Evolutionary conservation across 139 green algal genomes (phyloP).

Genomic region (Edaphochlamys debaryana): DNA sequence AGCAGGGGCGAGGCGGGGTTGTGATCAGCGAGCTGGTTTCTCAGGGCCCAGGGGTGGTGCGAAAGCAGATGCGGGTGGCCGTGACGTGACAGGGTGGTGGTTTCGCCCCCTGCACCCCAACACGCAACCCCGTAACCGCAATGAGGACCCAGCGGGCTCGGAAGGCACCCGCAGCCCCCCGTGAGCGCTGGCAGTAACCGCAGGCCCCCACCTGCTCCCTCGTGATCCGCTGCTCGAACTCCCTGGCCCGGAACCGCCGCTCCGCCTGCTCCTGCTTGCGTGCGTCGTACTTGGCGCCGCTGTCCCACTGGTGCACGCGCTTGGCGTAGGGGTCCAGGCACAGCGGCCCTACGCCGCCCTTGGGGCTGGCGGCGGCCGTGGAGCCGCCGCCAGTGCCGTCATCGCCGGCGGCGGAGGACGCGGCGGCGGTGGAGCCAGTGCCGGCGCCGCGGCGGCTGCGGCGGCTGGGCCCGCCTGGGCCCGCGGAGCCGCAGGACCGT

Average conservation of each 20-base stretch:
- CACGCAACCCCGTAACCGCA: no score
- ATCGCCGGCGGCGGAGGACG: neutral
- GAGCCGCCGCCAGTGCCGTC: neutral
- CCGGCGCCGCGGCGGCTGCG: neutral
- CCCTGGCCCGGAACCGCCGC: slow-evolving; percentile 40
- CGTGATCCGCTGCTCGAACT: slow-evolving; percentile 51
- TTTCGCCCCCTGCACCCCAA: no score
- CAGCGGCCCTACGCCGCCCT: neutral
- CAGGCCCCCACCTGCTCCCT: slow-evolving; percentile 51
- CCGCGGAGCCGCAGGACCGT: neutral
- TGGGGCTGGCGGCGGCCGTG: neutral
- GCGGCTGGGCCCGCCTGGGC: neutral
- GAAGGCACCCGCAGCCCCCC: no score
- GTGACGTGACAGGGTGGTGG: no score
- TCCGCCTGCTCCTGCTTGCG: slow-evolving; percentile 49
- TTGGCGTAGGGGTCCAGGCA: neutral
- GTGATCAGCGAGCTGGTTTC: no score
- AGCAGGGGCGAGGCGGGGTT: no score
- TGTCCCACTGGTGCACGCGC: slow-evolving; percentile 47
- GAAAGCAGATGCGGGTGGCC: no score
- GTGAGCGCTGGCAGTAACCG: no score
- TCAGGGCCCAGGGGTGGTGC: no score
- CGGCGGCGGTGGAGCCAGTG: neutral
- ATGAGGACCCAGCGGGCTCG: no score
- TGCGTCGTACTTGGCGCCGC: slow-evolving; percentile 44